phyloP scores from a whole-genome alignment of 108 stramenopile species.

The Poteriospumella lacustris region DNA sequence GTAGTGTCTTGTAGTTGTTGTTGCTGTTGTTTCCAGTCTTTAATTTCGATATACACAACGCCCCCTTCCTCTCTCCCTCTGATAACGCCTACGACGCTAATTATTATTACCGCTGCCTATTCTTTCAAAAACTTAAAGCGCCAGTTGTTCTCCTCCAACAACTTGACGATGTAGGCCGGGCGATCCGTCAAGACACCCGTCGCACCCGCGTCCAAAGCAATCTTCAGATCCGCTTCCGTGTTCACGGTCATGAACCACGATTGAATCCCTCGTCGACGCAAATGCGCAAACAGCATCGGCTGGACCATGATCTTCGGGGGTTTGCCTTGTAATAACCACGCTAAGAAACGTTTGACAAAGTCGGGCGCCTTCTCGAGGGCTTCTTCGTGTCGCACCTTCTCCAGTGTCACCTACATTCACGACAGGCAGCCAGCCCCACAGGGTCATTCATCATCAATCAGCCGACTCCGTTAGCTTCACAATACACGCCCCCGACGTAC shows the following conservation, averaged over 20 bases:
- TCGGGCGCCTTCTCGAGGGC: slow-evolving; percentile 24
- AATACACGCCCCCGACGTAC: neutral
- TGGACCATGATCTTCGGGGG: slow-evolving; percentile 21
- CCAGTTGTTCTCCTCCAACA: too few species aligned
- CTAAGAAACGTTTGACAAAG: neutral
- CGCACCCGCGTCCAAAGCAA: neutral
- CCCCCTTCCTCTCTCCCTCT: too few species aligned
- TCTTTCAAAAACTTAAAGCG: too few species aligned
- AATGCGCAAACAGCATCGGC: slow-evolving; percentile 29
- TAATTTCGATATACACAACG: too few species aligned
- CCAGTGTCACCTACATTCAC: slow-evolving; percentile 10
- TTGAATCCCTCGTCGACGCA: slow-evolving; percentile 33
- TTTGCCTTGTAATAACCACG: slow-evolving; percentile 4
- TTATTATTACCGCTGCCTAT: too few species aligned
- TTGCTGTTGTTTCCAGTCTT: too few species aligned
- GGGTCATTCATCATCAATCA: neutral
- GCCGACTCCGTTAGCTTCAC: neutral
- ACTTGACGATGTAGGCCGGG: neutral
- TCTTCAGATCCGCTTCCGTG: neutral
- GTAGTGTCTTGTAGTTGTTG: too few species aligned
- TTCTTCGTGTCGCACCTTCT: neutral
- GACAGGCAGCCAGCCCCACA: neutral
- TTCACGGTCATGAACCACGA: slow-evolving; percentile 29
- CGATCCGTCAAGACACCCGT: slow-evolving; percentile 13
- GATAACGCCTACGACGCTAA: too few species aligned